These are phyloP conservation scores for Paspalum notatum DNA, from an alignment of 176 grass and related monocot species.

Conservation along the genomic window DNA sequence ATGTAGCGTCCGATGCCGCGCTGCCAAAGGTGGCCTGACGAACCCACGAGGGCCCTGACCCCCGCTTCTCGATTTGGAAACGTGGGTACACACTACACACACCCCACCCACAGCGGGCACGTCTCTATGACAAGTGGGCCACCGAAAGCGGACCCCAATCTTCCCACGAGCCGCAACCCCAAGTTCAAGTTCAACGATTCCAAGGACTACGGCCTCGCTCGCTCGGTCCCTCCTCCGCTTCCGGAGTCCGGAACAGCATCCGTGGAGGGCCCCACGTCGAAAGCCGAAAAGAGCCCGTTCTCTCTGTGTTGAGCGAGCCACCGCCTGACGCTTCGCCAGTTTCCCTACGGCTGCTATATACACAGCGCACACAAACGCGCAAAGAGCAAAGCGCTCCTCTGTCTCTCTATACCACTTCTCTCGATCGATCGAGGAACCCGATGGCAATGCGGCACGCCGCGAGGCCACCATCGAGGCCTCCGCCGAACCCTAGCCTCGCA, in stretches of 20 bases:
- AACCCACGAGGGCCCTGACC: neutral
- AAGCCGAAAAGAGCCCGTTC: neutral
- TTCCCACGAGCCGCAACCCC: no score
- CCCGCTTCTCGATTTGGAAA: neutral
- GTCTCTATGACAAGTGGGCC: neutral
- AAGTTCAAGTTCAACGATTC: no score
- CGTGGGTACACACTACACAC: neutral
- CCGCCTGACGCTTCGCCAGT: neutral
- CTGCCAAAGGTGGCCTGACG: neutral
- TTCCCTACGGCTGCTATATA: neutral
- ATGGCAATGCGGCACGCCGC: slow-evolving; percentile 22
- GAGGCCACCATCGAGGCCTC: neutral
- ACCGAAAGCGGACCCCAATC: no score
- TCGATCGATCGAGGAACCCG: slow-evolving; percentile 8
- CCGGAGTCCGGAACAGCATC: no score
- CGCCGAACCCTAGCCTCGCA: neutral
- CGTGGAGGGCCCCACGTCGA: no score
- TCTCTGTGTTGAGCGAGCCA: neutral
- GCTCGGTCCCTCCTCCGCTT: no score
- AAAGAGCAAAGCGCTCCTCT: slow-evolving; percentile 21
- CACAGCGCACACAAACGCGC: neutral
- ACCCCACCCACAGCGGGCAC: fast-evolving
- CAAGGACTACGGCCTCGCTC: no score
- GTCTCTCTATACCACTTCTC: neutral
- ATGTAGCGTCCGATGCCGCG: neutral